phyloP scores from a whole-genome alignment of 106 monocot species.

The Dioscorea zingiberensis region DNA sequence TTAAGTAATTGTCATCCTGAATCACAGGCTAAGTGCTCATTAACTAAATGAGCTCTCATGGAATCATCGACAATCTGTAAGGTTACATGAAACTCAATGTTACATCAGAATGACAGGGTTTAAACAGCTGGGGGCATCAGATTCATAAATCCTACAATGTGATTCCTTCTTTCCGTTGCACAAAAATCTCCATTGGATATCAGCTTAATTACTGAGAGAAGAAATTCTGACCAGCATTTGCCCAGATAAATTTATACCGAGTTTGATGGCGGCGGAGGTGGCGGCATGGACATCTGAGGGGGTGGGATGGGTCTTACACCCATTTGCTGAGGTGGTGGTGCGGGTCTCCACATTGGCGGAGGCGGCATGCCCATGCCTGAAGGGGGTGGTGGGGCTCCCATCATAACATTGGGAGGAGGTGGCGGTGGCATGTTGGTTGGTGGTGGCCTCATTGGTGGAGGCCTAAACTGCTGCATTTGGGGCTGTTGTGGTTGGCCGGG shows the following conservation, averaged over 20 bases:
- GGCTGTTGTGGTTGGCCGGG: constrained; percentile 42
- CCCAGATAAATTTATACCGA: background rate
- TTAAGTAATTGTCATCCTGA: too few species aligned
- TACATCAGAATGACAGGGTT: too few species aligned
- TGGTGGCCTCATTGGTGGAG: constrained; percentile 40
- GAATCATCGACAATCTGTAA: too few species aligned
- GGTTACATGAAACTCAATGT: too few species aligned
- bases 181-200: too few species aligned
- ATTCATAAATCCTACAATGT: too few species aligned
- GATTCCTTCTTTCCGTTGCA: too few species aligned
- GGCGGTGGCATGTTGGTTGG: constrained; percentile 46
- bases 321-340: constrained; percentile 43
- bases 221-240: background rate
- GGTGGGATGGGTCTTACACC: constrained; percentile 35
- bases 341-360: constrained; percentile 35
- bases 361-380: constrained; percentile 13
- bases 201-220: too few species aligned
- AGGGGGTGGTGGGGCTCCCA: constrained; percentile 39
- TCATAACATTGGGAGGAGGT: background rate
- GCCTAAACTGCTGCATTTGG: constrained; percentile 39
- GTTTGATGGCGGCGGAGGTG: constrained; percentile 1
- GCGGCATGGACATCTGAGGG: constrained; percentile 48
- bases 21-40: too few species aligned
- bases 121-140: too few species aligned
- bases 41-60: too few species aligned